Conservation (phyloP, 352 stramenopile species). For the Globisporangium nodosum region DNA sequence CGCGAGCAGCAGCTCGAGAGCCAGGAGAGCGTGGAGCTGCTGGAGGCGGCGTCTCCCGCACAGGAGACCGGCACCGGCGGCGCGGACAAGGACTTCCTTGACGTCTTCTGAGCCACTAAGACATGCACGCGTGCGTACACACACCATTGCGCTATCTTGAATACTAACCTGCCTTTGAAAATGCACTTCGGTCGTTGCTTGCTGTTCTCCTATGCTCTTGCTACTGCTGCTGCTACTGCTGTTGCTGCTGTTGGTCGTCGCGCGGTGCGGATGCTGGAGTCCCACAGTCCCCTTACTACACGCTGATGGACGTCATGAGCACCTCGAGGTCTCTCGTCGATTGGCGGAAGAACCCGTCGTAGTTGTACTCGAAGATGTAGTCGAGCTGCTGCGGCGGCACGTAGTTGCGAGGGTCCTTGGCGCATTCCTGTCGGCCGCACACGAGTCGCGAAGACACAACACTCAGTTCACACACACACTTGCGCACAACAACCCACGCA, state of each 20-base stretch:
- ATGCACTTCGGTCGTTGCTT: not conserved
- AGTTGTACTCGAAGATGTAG: slow-evolving; percentile 91
- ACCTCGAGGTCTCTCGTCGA: slow-evolving; percentile 68
- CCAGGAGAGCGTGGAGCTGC: slow-evolving; percentile 5
- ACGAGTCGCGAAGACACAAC: not conserved
- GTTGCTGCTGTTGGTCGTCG: not conserved
- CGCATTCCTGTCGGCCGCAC: slow-evolving; percentile 42
- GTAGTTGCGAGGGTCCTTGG: slow-evolving; percentile 58
- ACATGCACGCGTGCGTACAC: not conserved
- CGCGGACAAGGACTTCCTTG: slow-evolving; percentile 44
- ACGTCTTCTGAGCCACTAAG: slow-evolving; percentile 36
- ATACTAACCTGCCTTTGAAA: not conserved
- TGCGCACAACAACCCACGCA: not conserved
- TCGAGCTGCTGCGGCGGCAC: slow-evolving; percentile 75
- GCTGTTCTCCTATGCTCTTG: not conserved
- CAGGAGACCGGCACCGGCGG: slow-evolving; percentile 3
- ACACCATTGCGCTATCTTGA: not conserved
- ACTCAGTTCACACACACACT: not conserved
- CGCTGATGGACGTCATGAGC: slow-evolving; percentile 50
- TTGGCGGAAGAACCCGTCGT: slow-evolving; percentile 80
- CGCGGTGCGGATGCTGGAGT: no score
- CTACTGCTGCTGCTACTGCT: not conserved
- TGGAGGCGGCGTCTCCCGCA: slow-evolving; percentile 1
- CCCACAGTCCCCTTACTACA: not conserved
- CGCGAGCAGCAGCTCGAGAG: slow-evolving; percentile 28